Base-by-base conservation (phyloP, 441 rosid genomes). In the Jatropha multifida region DNA sequence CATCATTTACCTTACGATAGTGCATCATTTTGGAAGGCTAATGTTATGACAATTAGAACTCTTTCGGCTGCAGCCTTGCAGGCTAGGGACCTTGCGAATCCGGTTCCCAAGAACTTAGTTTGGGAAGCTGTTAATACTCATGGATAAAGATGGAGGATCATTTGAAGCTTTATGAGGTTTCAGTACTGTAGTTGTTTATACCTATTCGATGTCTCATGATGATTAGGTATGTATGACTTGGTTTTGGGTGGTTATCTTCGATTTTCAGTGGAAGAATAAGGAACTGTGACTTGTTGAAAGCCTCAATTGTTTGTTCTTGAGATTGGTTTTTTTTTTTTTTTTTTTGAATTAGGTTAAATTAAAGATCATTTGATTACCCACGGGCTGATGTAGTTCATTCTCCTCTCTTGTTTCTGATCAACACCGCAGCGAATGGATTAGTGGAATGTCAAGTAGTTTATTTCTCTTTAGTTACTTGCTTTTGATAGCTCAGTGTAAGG, bases 51-150 rank as follows among this genome's bases (percentile, higher is more conserved):
- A 3, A 12, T 80, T 0, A 12, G 27, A 49, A 86, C 90, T 14
- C 91, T 90, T 32, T 65, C 68, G 51, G 65, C 76, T 67, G 92
- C 89, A 2, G 94, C 94, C 7, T 82, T 90, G 82, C 91, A 85
- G 85, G 94, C 94, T 46, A 84, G 92, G 48, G 87, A 88, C 73
- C 72, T 84, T 26, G 44, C 80, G 49, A 80, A 66, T 54, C 89
- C 90, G 1, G 74, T 83, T 65, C 90, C 94, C 3, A 88, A 78
- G 86, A 90, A 89, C 74, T 76, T 90, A 56, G 86, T 90, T 46
- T 90, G 92, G 94, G 94, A 90, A 79, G 94, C 94, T 64, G 85
- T 87, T 13, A 90, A 90, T 74, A 90, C 90, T 56, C 89, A 84
- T 80, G 92, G 94, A 37, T 90, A 84, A 84, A 86, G 69, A 69